Evolutionary conservation across 208 protist genomes (phyloP), one percentile per base, ranked within the genome.

Genomic region (Leptomonas seymouri): DNA sequence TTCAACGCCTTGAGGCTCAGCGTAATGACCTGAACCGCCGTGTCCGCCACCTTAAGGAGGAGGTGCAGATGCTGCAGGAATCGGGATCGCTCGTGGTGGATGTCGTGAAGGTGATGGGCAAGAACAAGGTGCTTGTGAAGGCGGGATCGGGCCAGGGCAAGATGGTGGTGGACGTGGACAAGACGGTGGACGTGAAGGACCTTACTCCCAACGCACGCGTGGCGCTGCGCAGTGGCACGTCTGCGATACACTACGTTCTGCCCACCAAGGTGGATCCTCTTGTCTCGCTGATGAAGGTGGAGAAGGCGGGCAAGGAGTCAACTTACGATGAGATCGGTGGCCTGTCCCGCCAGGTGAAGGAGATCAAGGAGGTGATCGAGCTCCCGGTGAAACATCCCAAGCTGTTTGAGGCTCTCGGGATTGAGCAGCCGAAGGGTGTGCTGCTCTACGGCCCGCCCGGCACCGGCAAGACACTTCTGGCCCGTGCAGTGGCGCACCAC

Each of bases 321-420:
- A 99, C 99, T 2, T 99, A 99, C 86, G 99, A 99, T 66, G 99
- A 99, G 89, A 98, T 99, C 67, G 99, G 99, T 63, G 99, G 99
- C 28, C 92, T 99, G 12, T 98, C 98, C 61, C 97, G 99, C 51
- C 99, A 99, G 84, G 99, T 99, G 69, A 99, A 96, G 81, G 86
- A 96, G 72, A 93, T 96, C 62, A 96, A 96, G 76, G 86, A 93
- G 64, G 86, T 96, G 49, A 93, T 93, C 74, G 88, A 93, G 80
- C 76, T 93, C 14, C 88, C 91, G 0, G 85, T 96, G 39, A 90
- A 90, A 67, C 99, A 99, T 72, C 99, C 99, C n/a, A 99, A 99
- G 83, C 85, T 99, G 16, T 99, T 99, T 86, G 99, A 99, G 72
- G 90, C 96, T 18, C 93, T 99, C 20, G 99, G 99, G 72, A 99